Evolutionary conservation across 345 rosid genomes (phyloP).

Genomic region (Aegle marmelos): DNA sequence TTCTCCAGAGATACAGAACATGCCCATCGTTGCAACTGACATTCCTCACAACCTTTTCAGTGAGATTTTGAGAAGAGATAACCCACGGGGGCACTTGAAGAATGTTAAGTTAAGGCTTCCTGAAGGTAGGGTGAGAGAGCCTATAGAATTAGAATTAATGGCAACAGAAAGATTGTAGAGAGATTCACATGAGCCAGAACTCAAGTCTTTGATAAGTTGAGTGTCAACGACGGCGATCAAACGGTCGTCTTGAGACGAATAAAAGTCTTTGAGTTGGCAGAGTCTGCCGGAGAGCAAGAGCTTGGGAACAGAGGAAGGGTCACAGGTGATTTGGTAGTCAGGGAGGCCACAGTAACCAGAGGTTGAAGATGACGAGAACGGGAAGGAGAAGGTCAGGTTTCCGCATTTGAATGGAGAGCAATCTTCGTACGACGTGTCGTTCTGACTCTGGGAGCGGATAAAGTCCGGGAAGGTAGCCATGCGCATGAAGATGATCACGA

Average conservation of each 20-base stretch:
- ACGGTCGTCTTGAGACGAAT: not conserved
- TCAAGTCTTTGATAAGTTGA: constrained; percentile 18
- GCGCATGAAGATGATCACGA: not conserved
- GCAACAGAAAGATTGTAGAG: constrained; percentile 20
- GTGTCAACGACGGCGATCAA: constrained; percentile 21
- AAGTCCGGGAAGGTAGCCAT: not conserved
- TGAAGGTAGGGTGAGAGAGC: constrained; percentile 19
- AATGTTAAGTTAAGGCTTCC: constrained; percentile 18
- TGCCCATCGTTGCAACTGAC: constrained; percentile 6
- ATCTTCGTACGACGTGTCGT: constrained; percentile 2
- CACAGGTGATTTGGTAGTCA: constrained; percentile 27
- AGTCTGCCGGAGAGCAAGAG: constrained; percentile 13
- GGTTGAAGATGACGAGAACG: constrained; percentile 24
- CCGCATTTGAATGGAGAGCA: constrained; percentile 34
- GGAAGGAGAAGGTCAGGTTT: constrained; percentile 33
- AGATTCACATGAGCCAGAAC: constrained; percentile 18
- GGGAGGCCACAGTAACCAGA: constrained; percentile 37
- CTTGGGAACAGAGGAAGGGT: constrained; percentile 7
- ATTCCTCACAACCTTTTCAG: constrained; percentile 2
- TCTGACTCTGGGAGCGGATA: constrained; percentile 3
- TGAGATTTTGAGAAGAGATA: not conserved
- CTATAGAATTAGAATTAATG: not conserved
- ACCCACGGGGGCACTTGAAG: constrained; percentile 7
- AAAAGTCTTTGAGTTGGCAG: constrained; percentile 17
- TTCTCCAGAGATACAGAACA: constrained; percentile 7